These are phyloP conservation scores for Kluyveromyces sp. DNA, from an alignment of 1,139 yeast species.

Conservation along the genomic window DNA sequence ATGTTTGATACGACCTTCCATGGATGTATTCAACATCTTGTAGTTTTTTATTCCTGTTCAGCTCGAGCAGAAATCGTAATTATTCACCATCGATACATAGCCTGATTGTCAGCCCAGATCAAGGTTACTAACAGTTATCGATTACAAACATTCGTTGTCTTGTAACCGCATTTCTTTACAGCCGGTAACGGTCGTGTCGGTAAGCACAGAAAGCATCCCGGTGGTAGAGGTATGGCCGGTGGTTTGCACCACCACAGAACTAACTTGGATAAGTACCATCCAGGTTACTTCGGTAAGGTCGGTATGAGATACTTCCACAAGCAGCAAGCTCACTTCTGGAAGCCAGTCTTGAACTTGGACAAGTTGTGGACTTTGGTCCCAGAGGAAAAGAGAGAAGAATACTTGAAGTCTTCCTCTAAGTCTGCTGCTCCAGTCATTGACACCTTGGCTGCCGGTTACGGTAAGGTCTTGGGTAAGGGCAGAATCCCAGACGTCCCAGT, in stretches of 20 bases:
- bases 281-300: slow-evolving; percentile 99
- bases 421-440: slow-evolving; percentile 98
- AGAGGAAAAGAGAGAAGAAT: slow-evolving; percentile 90
- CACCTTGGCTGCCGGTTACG: slow-evolving; percentile 99
- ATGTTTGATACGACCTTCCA: neutral
- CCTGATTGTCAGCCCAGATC: neutral
- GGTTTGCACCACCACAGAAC: slow-evolving; percentile 99
- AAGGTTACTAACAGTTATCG: slow-evolving; percentile 19
- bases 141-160: neutral
- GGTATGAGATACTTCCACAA: slow-evolving; percentile 99
- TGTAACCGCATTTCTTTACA: slow-evolving; percentile 26
- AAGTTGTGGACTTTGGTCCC: slow-evolving; percentile 97
- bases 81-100: slow-evolving; percentile 10
- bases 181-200: slow-evolving; percentile 99
- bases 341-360: slow-evolving; percentile 97
- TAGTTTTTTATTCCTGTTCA: slow-evolving; percentile 1
- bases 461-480: slow-evolving; percentile 99
- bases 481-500: slow-evolving; percentile 96
- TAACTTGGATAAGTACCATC: slow-evolving; percentile 99
- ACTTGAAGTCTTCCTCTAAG: slow-evolving; percentile 76
- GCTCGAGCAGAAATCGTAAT: neutral
- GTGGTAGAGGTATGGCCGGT: slow-evolving; percentile 99
- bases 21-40: slow-evolving; percentile 8
- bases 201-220: slow-evolving; percentile 99
- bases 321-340: slow-evolving; percentile 95